Evolutionary conservation across 208 protist species (phyloP), one percentile per base, ranked within the genome.

Genomic region (Wallacemonas sp.): DNA sequence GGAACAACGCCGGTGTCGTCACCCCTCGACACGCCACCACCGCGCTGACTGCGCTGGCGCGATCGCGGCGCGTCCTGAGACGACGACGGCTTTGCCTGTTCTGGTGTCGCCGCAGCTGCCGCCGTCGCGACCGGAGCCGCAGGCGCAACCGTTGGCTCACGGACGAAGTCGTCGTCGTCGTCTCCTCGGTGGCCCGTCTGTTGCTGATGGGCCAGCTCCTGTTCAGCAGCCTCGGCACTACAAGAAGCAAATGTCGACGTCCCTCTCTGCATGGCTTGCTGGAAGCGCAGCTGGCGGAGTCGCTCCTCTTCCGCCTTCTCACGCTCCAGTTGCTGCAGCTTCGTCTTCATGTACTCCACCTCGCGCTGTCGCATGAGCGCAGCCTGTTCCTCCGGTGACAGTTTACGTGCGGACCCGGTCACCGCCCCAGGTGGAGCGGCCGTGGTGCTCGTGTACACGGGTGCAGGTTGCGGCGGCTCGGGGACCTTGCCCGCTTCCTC

Each of bases 311-410:
- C 32, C 3, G 48, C 42, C 39, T 32, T 54, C 45, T 66, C 61
- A 17, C 61, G 61, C 44, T 42, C 44, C 5, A 55, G 30, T 39
- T 66, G 61, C 44, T 66, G 44, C 4, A 55, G 24, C 61, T 66
- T 66, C 17, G 34, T 24, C 44, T 12, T 1, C 44, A 66, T 66
- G 33, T 55, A 55, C 36, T 66, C 61, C 22, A 15, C 17, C 24
- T 45, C 39, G 8, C 58, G 38, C 42, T 64, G 41, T 8, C 41
- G 37, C 58, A 50, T 37, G n/a, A 57, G 21, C 10, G 26, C 32
- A 15, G 26, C 12, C 12, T 21, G 17, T 36, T 62, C 39, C 3
- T 44, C 39, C 4, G 39, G 9, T 5, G 34, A 32, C n/a, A 62
- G 38, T 26, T 62, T 44, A 37, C 39, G 55, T 24, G 39, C 55